Percentiles rank a stretch among this genome's conserved stretches.
Evolutionary conservation across 805 yeast genomes (phyloP).

Genomic region (Cyberlindnera euphorbiiphila): DNA sequence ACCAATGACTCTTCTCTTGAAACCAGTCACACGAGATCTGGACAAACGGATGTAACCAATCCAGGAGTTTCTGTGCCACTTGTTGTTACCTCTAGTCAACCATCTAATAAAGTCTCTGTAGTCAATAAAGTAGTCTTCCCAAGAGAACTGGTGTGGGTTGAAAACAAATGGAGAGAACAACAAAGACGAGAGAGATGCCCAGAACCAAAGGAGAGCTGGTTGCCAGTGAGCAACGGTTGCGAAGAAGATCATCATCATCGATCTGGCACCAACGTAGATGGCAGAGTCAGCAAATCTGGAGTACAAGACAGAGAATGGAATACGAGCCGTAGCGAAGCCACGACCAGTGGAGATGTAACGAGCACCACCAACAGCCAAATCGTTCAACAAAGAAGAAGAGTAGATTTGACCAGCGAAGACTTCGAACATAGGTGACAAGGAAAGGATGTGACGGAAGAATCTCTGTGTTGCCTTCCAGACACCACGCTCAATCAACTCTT

Average conservation of each 20-base stretch:
- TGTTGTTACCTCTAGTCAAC: constrained; percentile 87
- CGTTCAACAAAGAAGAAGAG: constrained; percentile 65
- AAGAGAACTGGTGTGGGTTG: constrained; percentile 97
- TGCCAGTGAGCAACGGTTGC: constrained; percentile 85
- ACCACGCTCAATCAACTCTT: constrained; percentile 81
- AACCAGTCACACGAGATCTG: constrained; percentile 83
- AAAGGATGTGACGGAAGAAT: constrained; percentile 62
- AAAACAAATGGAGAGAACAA: constrained; percentile 89
- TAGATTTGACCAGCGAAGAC: constrained; percentile 80
- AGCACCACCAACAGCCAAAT: constrained; percentile 81
- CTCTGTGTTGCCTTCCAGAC: constrained; percentile 70
- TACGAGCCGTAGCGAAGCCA: constrained; percentile 81
- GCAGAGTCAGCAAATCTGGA: constrained; percentile 80
- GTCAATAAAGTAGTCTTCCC: constrained; percentile 94
- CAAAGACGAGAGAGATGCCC: constrained; percentile 87
- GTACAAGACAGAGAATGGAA: constrained; percentile 69
- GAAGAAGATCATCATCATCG: constrained; percentile 64
- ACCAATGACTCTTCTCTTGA: constrained; percentile 68
- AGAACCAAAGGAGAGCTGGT: constrained; percentile 93
- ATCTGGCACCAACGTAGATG: constrained; percentile 80
- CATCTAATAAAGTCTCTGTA: constrained; percentile 91
- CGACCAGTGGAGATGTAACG: constrained; percentile 84
- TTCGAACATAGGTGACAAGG: constrained; percentile 78
- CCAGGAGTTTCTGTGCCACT: constrained; percentile 89
- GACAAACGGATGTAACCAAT: constrained; percentile 78